phyloP scores from a whole-genome alignment of 768 basidiomycete genomes.

The Erythrobasidium yunnanense region DNA sequence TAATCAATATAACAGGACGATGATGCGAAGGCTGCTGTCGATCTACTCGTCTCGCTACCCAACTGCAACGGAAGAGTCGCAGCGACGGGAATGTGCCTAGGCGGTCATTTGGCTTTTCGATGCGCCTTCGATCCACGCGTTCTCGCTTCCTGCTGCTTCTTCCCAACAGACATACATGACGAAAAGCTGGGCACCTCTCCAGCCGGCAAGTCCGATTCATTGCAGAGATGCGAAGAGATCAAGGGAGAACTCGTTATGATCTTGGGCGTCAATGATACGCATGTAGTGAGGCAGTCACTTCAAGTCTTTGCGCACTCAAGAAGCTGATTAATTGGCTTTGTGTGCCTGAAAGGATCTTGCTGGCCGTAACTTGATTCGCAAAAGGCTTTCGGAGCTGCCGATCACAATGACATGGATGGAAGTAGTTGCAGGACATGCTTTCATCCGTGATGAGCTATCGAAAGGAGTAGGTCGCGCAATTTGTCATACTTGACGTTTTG shows the following conservation, averaged over 20 bases:
- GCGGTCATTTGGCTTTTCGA: constrained; percentile 20
- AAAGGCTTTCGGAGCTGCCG: background rate
- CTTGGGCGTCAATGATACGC: constrained; percentile 17
- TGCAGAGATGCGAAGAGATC: constrained; percentile 16
- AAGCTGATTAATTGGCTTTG: background rate
- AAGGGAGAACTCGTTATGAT: constrained; percentile 23
- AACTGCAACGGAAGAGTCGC: constrained; percentile 16
- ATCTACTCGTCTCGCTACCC: constrained; percentile 1
- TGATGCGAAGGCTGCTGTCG: constrained; percentile 14
- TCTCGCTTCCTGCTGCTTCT: constrained; percentile 23
- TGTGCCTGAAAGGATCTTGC: constrained; percentile 1
- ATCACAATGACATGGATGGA: constrained; percentile 22
- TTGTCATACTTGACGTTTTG: background rate
- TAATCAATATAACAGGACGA: background rate
- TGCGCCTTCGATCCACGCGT: constrained; percentile 18
- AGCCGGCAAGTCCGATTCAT: constrained; percentile 8
- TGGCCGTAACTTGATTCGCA: constrained; percentile 1
- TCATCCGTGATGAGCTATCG: constrained; percentile 17
- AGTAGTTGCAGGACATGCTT: constrained; percentile 21
- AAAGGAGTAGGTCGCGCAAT: background rate
- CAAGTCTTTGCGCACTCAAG: background rate
- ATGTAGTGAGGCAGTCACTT: background rate
- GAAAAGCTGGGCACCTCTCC: background rate
- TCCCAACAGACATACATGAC: constrained; percentile 20
- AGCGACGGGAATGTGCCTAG: constrained; percentile 23